Base-by-base conservation (phyloP, 2,329 filamentous ascomycete species). In the Fusarium armeniacum region DNA sequence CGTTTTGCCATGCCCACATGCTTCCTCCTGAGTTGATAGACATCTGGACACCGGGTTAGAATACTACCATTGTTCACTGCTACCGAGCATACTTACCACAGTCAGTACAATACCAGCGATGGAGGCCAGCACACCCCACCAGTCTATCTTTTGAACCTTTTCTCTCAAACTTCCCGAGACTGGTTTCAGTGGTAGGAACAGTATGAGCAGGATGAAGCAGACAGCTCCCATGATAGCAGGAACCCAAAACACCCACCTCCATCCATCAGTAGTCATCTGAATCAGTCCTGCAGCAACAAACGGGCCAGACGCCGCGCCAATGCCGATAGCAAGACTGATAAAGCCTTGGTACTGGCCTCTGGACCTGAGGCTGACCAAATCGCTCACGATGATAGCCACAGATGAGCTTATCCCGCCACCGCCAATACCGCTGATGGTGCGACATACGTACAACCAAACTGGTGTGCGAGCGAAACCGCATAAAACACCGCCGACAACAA, bases 1-100 rank as follows among this genome's bases (percentile, higher is more conserved):
- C 83, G 0, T 90, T 93, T 47, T 80, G 80, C 93, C 92, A 95
- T 2, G 67, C 43, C 33, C 73, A 76, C 26, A 53, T 49, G 5
- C 57, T 51, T 4, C 61, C 61, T 3, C 86, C 87, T 2, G 58
- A 62, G 20, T 44, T 60, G 11, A 62, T 52, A 0, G 58, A 44
- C 33, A 59, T 60, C 43, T 60, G 2, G 4, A 1, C 8, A 11
- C 4, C 1, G 9, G 5, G 0, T 58, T 2, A 47, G 10, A 15
- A 12, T 2, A 4, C 2, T 5, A 1, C 1, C 0, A 5, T 11
- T 10, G 2, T 5, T 7, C 8, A 5, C 11, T 1, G 3, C 3
- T 0, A 2, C 6, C 8, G 0, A 5, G 10, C 2, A n/a, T 5
- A 41, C 58, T 41, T 3, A 41, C 53, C 3, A 60, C 58, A 0